Base-by-base conservation (phyloP, 306 rosid species). In the Crataegus laevigata region DNA sequence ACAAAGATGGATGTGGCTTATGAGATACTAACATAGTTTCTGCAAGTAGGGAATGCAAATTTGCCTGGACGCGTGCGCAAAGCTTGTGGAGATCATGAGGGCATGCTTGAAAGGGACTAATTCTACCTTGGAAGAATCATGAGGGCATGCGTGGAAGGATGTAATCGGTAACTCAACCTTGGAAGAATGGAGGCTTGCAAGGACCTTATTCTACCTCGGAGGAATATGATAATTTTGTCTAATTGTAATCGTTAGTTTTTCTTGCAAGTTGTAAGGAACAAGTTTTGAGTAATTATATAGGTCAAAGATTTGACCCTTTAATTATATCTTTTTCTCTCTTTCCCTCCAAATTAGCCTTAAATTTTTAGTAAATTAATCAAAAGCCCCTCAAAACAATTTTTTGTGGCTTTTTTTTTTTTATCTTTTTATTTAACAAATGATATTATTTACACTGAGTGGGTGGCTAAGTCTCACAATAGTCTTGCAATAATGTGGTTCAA, bases 41-140 rank as follows among this genome's bases (percentile, higher is more conserved):
- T 71, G 43, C 64, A n/a, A 75, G 68, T 88, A 94, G 98, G 97
- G 93, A 55, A 90, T 94, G 96, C 92, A 90, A 82, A 85, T 94
- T 12, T 94, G 97, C 77, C 77, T 91, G 66, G 98, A 94, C 82
- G 96, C 98, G 64, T 94, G 96, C 58, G 87, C 88, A 54, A 87
- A 94, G 87, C 97, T 94, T 73, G 91, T 87, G 18, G 79, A 80
- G 86, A 84, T 94, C 76, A 91, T 91, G 97, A 85, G 96, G 81
- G 59, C 88, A 25, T 90, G 94, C 77, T 85, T 94, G 87, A 94
- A 90, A 83, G 93, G 84, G 79, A 75, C 89, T 71, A 87, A 85
- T 58, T 77, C 86, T 12, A 72, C 77, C 78, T 79, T 89, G 36
- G 83, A 87, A 71, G 94, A 89, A 47, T 86, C 54, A 47, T 47